A percentile compares a stretch with the other conserved stretches of the same genome.
Evolutionary conservation across 2,329 filamentous ascomycete genomes (phyloP).

Genomic region (Fusarium domesticum): DNA sequence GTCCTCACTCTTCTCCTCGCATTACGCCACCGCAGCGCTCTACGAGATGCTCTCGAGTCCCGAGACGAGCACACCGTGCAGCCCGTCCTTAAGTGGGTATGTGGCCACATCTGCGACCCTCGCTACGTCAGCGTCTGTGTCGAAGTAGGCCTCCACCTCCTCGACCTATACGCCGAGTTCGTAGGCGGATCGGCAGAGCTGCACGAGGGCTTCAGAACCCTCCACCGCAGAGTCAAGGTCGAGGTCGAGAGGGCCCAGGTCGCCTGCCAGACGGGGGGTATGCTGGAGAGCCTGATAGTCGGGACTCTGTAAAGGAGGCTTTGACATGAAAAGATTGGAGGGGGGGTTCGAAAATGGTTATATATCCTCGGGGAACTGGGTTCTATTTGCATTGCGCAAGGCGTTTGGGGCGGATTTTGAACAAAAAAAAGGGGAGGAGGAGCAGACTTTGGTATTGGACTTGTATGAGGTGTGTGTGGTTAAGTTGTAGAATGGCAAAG

Average conservation of each 20-base stretch:
- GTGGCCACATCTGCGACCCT: conserved; percentile 76
- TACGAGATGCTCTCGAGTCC: conserved; percentile 74
- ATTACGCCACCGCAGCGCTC: conserved; percentile 80
- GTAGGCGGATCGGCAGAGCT: conserved; percentile 71
- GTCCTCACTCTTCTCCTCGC: conserved; percentile 78
- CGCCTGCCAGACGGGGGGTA: conserved; percentile 78
- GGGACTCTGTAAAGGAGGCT: conserved; percentile 25
- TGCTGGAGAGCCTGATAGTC: conserved; percentile 69
- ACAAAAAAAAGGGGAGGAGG: no score
- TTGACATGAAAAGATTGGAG: conserved; percentile 3
- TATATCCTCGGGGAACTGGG: conserved; percentile 22
- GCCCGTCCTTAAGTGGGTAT: conserved; percentile 80
- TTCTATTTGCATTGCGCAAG: conserved; percentile 29
- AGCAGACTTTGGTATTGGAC: conserved; percentile 22
- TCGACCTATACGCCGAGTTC: conserved; percentile 85
- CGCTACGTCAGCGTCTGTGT: conserved; percentile 77
- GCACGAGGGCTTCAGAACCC: conserved; percentile 63
- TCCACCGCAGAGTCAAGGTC: conserved; percentile 68
- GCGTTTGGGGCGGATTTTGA: conserved; percentile 28
- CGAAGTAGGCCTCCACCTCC: conserved; percentile 75
- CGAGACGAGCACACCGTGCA: conserved; percentile 79
- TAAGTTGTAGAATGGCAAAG: no score
- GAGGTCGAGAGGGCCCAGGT: conserved; percentile 82
- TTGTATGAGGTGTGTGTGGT: conserved; percentile 20
- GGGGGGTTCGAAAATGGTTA: conserved; percentile 5